Percentiles rank a stretch among this genome's conserved stretches.
Evolutionary conservation across 371 early-diverging fungal genomes (phyloP).

Genomic region (Mucor piriformis): DNA sequence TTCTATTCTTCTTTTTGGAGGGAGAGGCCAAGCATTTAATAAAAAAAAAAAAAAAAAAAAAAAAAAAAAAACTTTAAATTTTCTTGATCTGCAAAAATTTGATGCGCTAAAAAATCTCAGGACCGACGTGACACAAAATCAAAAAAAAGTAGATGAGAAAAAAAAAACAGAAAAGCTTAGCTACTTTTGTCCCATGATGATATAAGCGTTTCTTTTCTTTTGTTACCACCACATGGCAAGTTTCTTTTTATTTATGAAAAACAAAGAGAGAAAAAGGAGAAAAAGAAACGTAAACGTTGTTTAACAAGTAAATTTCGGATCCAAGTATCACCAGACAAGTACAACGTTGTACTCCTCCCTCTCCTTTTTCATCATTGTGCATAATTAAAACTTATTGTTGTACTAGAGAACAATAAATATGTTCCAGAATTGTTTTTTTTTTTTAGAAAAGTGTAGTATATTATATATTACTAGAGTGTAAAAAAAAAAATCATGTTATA

Average conservation of each 20-base stretch:
- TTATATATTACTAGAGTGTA: too few relatives aligned
- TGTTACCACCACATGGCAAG: slow-evolving; percentile 10
- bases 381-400: neutral
- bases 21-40: too few relatives aligned
- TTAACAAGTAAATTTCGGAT: slow-evolving; percentile 5
- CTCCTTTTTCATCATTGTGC: too few relatives aligned
- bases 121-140: slow-evolving; percentile 20
- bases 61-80: neutral
- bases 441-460: too few relatives aligned
- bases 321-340: slow-evolving; percentile 16
- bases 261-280: neutral
- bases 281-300: slow-evolving; percentile 6
- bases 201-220: neutral
- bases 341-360: slow-evolving; percentile 5
- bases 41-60: too few relatives aligned
- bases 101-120: slow-evolving; percentile 2
- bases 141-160: slow-evolving; percentile 15
- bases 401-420: neutral
- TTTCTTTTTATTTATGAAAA: neutral
- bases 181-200: slow-evolving; percentile 7
- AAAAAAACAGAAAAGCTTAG: too few relatives aligned
- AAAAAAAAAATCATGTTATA: neutral
- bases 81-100: neutral
- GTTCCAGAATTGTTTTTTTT: too few relatives aligned
- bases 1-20: neutral